phyloP scores from a whole-genome alignment of 2,329 filamentous ascomycete species.

The Aspergillus sp. region DNA sequence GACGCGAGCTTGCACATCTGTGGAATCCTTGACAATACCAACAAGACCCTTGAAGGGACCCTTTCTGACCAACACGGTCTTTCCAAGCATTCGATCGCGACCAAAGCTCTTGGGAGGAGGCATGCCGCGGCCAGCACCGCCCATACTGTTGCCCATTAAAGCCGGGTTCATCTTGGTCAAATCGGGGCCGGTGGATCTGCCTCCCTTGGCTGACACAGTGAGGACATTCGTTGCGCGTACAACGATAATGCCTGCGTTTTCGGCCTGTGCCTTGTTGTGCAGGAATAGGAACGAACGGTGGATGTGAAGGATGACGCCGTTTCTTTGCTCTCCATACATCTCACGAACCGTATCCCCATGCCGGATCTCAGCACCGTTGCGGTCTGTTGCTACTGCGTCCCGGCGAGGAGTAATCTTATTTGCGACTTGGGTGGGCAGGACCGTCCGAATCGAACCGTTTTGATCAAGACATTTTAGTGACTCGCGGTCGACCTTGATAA shows the following conservation, averaged over 20 bases:
- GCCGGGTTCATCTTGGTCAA: conserved; percentile 89
- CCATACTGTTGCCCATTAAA: conserved; percentile 61
- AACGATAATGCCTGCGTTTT: conserved; percentile 87
- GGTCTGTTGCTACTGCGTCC: conserved; percentile 82
- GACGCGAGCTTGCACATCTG: conserved; percentile 75
- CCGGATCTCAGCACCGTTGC: conserved; percentile 87
- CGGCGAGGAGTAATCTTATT: conserved; percentile 79
- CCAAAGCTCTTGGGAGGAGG: conserved; percentile 67
- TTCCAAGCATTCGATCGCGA: conserved; percentile 77
- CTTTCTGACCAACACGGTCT: conserved; percentile 81
- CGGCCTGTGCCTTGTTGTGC: conserved; percentile 72
- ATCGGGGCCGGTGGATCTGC: conserved; percentile 69
- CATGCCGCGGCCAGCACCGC: conserved; percentile 39
- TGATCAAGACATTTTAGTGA: conserved; percentile 86
- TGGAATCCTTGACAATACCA: conserved; percentile 93
- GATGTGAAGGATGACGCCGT: conserved; percentile 87
- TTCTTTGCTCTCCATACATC: conserved; percentile 72
- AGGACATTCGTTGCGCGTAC: conserved; percentile 77
- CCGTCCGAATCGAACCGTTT: conserved; percentile 70
- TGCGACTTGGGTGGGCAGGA: conserved; percentile 85
- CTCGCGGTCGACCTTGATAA: conserved; percentile 93
- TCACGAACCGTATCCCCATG: conserved; percentile 90
- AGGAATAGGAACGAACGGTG: conserved; percentile 89
- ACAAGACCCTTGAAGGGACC: conserved; percentile 88
- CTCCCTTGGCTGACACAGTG: conserved; percentile 90